Base-by-base conservation (phyloP, 2,329 filamentous ascomycete genomes). In the Ciborinia camelliae region DNA sequence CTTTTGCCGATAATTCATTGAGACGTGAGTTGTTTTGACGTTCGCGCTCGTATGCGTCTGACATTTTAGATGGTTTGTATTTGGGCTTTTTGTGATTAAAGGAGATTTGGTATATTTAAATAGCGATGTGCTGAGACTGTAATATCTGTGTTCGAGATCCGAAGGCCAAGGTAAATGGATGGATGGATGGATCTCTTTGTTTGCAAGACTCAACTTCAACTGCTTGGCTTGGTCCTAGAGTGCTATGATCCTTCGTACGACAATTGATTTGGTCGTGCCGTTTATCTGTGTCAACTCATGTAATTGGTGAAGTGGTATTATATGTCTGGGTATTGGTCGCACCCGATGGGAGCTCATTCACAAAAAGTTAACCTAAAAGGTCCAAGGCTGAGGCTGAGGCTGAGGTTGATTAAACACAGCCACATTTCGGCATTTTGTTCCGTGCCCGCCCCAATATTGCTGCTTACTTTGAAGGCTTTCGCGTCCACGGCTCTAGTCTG, bases 11-110 rank as follows among this genome's bases (percentile, higher is more conserved):
- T 45, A 99, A 89, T 76, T 96, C 92, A 74, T 94, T 89, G 64
- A 99, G 90, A 72, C 94, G 92, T 71, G 91, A 88, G 79, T 98
- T 96, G 81, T 99, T 99, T 79, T 99, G 95, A 76, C 86, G 84
- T 80, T 92, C 89, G 76, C 89, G 88, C 80, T 91, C 89, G 80
- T 90, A 92, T 69, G 88, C 84, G 76, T 91, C 89, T 54, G 88
- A 88, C 89, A 91, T 91, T 70, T 66, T 77, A 69, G 14, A 48
- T 57, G 32, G 26, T 2, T 18, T 32, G 30, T 10, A 15, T 57
- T 28, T 63, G 23, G 39, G 53, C 18, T 28, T 4, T 2, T 62
- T 9, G 3, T 41, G n/a, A 32, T 14, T 5, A 15, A 20, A 26
- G 28, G n/a, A 26, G 37, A 15, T 23, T 47, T 3, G 15, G 37